Percentiles rank a stretch among this genome's conserved stretches.
phyloP scores from a whole-genome alignment of 768 basidiomycete species.

The Leccinum disarticulatum region DNA sequence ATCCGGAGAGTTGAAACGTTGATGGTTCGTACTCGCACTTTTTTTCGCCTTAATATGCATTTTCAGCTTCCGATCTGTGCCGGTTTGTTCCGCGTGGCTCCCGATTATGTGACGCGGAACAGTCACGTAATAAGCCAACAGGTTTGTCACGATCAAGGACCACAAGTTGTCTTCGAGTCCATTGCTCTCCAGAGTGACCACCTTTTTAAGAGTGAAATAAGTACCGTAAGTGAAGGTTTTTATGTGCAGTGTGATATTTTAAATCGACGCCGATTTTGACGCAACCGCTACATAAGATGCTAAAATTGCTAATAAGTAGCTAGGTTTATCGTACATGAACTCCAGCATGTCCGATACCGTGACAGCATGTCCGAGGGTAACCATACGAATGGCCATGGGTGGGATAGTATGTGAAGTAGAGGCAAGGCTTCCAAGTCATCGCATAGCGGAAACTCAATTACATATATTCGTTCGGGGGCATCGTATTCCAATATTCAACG shows the following conservation, averaged over 20 bases:
- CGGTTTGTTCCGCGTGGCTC: conserved; percentile 28
- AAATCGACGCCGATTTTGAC: background rate
- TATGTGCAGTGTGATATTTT: background rate
- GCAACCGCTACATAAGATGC: background rate
- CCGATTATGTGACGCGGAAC: background rate
- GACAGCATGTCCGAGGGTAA: background rate
- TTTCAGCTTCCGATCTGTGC: conserved; percentile 26
- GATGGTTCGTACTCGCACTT: conserved; percentile 3
- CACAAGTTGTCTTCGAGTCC: too few species aligned
- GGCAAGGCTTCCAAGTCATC: background rate
- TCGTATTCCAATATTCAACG: background rate
- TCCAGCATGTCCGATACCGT: background rate
- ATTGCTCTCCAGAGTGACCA: too few species aligned
- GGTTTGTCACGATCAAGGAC: too few species aligned
- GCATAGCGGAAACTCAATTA: background rate
- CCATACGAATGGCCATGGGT: background rate
- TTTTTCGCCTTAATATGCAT: conserved; percentile 18
- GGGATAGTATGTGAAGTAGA: background rate
- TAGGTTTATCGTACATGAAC: background rate
- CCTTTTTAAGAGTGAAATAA: background rate
- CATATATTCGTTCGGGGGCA: background rate
- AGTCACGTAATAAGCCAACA: background rate
- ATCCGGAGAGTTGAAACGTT: background rate
- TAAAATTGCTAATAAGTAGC: background rate
- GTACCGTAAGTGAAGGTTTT: background rate